phyloP scores from a whole-genome alignment of 352 stramenopile species.

The Phytopythium aichiense region DNA sequence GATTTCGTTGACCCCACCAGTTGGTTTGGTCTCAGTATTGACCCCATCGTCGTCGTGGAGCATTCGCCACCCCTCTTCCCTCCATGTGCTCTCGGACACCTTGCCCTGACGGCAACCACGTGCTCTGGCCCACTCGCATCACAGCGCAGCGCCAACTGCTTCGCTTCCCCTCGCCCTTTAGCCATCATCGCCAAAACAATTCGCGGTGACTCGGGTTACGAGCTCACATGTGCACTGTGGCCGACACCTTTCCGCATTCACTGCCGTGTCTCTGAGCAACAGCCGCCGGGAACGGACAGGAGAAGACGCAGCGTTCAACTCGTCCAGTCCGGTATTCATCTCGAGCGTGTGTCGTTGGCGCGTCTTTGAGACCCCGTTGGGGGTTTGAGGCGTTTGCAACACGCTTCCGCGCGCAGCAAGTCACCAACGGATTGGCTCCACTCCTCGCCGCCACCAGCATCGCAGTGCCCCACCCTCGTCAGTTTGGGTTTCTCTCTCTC shows the following conservation, averaged over 20 bases:
- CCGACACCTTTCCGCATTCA: neutral
- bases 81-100: neutral
- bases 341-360: neutral
- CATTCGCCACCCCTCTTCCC: neutral
- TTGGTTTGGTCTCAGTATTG: no score
- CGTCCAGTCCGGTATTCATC: neutral
- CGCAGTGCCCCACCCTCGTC: neutral
- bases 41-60: no score
- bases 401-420: neutral
- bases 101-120: neutral
- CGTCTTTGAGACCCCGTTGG: neutral
- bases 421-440: neutral
- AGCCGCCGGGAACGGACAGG: neutral
- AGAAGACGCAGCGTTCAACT: neutral
- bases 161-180: neutral
- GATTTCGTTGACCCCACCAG: neutral
- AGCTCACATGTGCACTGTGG: neutral
- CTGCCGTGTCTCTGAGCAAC: neutral
- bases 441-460: neutral
- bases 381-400: neutral
- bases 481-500: neutral
- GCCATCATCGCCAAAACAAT: neutral
- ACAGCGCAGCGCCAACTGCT: neutral
- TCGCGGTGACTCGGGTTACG: neutral
- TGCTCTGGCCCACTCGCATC: no score